These are phyloP conservation scores for Rubroboletus pulcherrimus DNA, from an alignment of 768 basidiomycete species.

Conservation along the genomic window DNA sequence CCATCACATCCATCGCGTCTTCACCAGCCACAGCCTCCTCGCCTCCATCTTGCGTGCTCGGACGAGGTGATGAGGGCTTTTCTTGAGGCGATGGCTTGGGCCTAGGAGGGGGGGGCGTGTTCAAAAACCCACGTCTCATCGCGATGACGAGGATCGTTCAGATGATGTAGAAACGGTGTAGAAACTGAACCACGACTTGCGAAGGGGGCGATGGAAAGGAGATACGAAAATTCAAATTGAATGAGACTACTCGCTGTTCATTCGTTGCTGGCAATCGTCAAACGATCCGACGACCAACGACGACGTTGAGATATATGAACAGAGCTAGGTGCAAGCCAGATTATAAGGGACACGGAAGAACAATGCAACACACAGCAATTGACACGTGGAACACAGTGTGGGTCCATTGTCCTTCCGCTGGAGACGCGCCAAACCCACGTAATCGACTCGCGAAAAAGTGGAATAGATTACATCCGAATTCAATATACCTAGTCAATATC, in stretches of 20 bases:
- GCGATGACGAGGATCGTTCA: neutral
- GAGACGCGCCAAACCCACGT: neutral
- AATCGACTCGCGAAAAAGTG: neutral
- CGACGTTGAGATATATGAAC: neutral
- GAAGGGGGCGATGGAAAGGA: neutral
- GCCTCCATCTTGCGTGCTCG: neutral
- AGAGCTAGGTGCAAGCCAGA: neutral
- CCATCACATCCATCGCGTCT: neutral
- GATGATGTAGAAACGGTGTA: neutral
- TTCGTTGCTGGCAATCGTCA: neutral
- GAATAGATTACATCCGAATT: slow-evolving; percentile 19
- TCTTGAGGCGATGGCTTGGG: neutral
- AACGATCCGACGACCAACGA: neutral
- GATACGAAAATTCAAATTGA: neutral
- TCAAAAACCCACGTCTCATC: slow-evolving; percentile 26
- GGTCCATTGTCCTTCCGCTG: no score
- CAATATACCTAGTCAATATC: slow-evolving; percentile 6
- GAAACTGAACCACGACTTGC: neutral
- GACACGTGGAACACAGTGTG: neutral
- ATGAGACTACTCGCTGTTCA: neutral
- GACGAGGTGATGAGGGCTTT: neutral
- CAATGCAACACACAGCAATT: neutral
- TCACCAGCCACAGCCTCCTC: no score
- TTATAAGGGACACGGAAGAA: no score
- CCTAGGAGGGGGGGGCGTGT: neutral